phyloP scores from a whole-genome alignment of 768 basidiomycete species.

The Mycena galopus region DNA sequence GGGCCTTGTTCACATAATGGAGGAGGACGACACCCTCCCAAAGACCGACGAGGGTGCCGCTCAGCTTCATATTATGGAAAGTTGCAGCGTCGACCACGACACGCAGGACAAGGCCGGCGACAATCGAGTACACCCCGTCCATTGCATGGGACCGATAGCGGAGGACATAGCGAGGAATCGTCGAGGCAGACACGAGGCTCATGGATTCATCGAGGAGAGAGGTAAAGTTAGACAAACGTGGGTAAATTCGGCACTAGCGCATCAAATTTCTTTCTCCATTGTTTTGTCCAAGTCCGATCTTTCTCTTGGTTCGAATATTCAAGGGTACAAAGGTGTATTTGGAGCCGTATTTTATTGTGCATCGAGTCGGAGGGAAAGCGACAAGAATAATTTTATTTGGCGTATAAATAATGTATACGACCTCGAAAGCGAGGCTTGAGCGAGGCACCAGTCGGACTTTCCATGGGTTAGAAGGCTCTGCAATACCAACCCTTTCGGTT shows the following conservation, averaged over 20 bases:
- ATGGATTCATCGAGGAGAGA: conserved; percentile 15
- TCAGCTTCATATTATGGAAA: conserved; percentile 63
- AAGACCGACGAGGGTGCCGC: conserved; percentile 76
- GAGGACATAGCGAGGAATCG: conserved; percentile 31
- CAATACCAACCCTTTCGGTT: background rate
- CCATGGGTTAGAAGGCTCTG: background rate
- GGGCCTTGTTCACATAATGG: conserved; percentile 79
- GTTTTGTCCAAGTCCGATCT: too few relatives aligned
- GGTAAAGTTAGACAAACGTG: background rate
- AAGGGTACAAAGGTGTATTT: too few relatives aligned
- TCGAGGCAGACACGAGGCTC: conserved; percentile 29
- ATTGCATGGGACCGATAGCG: conserved; percentile 50
- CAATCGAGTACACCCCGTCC: conserved; percentile 81
- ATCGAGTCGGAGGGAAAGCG: too few relatives aligned
- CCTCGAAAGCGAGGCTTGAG: too few relatives aligned
- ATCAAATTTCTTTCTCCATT: too few relatives aligned
- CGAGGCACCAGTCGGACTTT: background rate
- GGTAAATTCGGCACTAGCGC: background rate
- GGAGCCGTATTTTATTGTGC: too few relatives aligned
- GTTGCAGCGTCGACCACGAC: conserved; percentile 68
- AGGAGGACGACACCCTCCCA: conserved; percentile 86
- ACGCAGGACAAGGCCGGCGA: conserved; percentile 74
- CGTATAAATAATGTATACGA: background rate
- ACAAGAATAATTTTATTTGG: background rate
- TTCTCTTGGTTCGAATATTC: too few relatives aligned